Percentiles rank a stretch among this genome's conserved stretches.
phyloP scores from a whole-genome alignment of 371 early-diverging fungal genomes.

The Mortierella sp. region DNA sequence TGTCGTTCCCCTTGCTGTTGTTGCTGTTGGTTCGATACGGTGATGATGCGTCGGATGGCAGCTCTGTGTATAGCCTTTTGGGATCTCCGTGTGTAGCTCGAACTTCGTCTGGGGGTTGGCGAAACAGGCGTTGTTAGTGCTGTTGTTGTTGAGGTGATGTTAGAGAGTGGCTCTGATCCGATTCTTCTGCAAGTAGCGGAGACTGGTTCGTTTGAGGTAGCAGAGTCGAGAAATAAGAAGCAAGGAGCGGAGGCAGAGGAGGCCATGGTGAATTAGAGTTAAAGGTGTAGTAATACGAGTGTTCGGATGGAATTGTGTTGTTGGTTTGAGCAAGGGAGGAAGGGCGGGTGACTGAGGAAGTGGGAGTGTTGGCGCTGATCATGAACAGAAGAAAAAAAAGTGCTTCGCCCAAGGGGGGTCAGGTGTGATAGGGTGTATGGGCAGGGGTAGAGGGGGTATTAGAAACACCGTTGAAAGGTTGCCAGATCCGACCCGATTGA shows the following conservation, averaged over 20 bases:
- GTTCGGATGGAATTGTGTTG: neutral
- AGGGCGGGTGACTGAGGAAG: constrained; percentile 5
- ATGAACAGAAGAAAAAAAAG: neutral
- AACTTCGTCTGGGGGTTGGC: constrained; percentile 7
- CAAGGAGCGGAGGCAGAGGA: neutral
- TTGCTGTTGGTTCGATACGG: constrained; percentile 19
- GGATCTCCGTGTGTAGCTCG: constrained; percentile 30
- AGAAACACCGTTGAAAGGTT: neutral
- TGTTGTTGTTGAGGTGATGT: neutral
- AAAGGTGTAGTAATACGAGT: neutral
- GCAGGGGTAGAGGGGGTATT: neutral
- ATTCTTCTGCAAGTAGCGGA: neutral
- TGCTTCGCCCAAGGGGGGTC: neutral
- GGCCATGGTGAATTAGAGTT: neutral
- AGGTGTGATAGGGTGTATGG: neutral
- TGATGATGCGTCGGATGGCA: constrained; percentile 33
- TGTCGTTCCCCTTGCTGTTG: constrained; percentile 12
- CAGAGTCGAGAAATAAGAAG: neutral
- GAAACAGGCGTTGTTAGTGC: neutral
- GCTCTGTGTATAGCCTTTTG: constrained; percentile 26
- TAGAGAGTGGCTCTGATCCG: neutral
- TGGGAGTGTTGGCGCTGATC: constrained; percentile 33
- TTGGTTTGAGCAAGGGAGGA: neutral
- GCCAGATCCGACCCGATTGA: neutral
- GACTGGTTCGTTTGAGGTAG: neutral